Evolutionary conservation across 2,329 filamentous ascomycete species (phyloP).

Genomic region (Dryadomyces quercivorus): DNA sequence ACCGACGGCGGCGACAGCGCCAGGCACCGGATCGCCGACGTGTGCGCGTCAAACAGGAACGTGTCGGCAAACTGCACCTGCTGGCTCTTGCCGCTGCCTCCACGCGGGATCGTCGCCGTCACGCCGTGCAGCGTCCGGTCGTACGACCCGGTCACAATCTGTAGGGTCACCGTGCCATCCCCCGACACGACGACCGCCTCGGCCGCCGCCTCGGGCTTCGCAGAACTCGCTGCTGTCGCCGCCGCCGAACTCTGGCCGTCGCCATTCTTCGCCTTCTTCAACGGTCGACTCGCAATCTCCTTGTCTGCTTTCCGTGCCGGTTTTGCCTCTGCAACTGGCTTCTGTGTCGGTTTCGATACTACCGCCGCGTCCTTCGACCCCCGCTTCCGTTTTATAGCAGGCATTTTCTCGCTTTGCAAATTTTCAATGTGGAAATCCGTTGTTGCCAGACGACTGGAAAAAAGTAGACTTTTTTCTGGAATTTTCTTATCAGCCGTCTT

Average conservation of each 20-base stretch:
- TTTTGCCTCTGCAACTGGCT: neutral
- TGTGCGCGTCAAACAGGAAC: constrained; percentile 91
- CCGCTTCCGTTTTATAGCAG: constrained; percentile 10
- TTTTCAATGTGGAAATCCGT: neutral
- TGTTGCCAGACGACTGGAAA: neutral
- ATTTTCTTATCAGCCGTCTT: constrained; percentile 9
- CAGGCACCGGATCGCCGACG: constrained; percentile 78
- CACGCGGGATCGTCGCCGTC: constrained; percentile 59
- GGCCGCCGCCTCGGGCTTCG: neutral
- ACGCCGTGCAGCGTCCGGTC: constrained; percentile 86
- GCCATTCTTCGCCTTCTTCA: constrained; percentile 1
- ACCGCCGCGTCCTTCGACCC: constrained; percentile 2
- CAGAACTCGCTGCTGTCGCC: too few species aligned
- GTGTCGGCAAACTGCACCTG: constrained; percentile 70
- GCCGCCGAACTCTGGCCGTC: neutral
- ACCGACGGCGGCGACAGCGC: constrained; percentile 69
- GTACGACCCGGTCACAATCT: constrained; percentile 88
- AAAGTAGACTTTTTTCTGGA: neutral
- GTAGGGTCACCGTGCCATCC: constrained; percentile 46
- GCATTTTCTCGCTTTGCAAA: neutral
- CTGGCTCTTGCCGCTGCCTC: too few species aligned
- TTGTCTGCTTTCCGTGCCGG: neutral
- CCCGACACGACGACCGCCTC: neutral
- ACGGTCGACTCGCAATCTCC: neutral
- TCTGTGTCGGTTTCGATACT: neutral